These are phyloP conservation scores for Rhazya stricta DNA, from an alignment of 257 asterid species.

Conservation along the genomic window DNA sequence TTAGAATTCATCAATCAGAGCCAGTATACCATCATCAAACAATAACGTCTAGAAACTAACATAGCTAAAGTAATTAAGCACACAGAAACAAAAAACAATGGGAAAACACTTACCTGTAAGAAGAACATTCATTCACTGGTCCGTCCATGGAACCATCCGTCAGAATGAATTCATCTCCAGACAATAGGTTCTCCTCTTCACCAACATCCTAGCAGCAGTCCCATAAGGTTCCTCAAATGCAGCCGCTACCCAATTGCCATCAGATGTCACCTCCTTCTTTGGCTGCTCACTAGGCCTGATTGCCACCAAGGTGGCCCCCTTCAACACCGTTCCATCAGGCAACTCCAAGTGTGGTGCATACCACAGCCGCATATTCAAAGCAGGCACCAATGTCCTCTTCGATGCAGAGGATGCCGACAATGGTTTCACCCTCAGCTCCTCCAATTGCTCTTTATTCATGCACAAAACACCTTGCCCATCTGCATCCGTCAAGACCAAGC, in stretches of 20 bases:
- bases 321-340: conserved; percentile 73
- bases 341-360: conserved; percentile 71
- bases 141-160: not conserved
- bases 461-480: conserved; percentile 82
- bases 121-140: not conserved
- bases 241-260: conserved; percentile 60
- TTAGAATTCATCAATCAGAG: not conserved
- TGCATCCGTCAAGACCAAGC: conserved; percentile 63
- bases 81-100: not conserved
- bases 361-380: conserved; percentile 80
- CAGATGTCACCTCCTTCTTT: conserved; percentile 50
- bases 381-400: conserved; percentile 84
- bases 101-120: conserved; percentile 2
- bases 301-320: conserved; percentile 88
- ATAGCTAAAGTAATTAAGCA: not conserved
- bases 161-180: conserved; percentile 91
- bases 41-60: not conserved
- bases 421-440: conserved; percentile 89
- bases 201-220: conserved; percentile 78
- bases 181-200: conserved; percentile 81
- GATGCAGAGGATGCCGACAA: conserved; percentile 77
- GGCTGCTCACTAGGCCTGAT: conserved; percentile 78
- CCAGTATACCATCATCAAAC: not conserved
- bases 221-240: conserved; percentile 77
- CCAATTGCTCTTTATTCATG: conserved; percentile 83